phyloP scores from a whole-genome alignment of 2,329 filamentous ascomycete genomes.

The Ophiocordyceps camponoti-saundersi region DNA sequence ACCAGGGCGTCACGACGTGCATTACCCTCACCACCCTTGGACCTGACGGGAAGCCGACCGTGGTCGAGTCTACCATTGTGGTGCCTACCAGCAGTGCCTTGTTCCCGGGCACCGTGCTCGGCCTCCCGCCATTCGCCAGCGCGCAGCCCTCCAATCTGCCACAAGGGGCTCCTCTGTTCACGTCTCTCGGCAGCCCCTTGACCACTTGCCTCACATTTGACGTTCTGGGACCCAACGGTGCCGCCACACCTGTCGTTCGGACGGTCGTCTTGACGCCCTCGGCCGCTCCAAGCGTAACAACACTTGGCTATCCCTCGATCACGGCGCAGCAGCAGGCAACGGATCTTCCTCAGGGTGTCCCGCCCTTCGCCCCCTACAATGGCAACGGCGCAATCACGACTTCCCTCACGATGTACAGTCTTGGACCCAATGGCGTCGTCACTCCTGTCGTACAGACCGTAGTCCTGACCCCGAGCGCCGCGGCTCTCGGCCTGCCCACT shows the following conservation, averaged over 20 bases:
- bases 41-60: slow-evolving; percentile 10
- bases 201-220: slow-evolving; percentile 15
- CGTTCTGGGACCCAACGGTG: slow-evolving; percentile 14
- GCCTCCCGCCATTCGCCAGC: slow-evolving; percentile 5
- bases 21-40: slow-evolving; percentile 11
- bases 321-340: slow-evolving; percentile 5
- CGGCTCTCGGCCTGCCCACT: slow-evolving; percentile 6
- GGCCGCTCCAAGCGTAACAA: slow-evolving; percentile 2
- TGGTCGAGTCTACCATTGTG: slow-evolving; percentile 16
- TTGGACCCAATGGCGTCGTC: slow-evolving; percentile 14
- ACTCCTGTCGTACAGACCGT: slow-evolving; percentile 16
- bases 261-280: slow-evolving; percentile 9
- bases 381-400: slow-evolving; percentile 8
- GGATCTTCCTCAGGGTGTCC: slow-evolving; percentile 7
- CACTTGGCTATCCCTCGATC: slow-evolving; percentile 6
- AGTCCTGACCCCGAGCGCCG: slow-evolving; percentile 9
- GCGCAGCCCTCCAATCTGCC: slow-evolving; percentile 5
- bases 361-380: slow-evolving; percentile 3
- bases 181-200: slow-evolving; percentile 5
- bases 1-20: slow-evolving; percentile 11
- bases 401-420: slow-evolving; percentile 12
- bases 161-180: slow-evolving; percentile 4
- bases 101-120: slow-evolving; percentile 5
- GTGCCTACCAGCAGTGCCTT: slow-evolving; percentile 7
- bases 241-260: slow-evolving; percentile 12